Evolutionary conservation across 2,329 filamentous ascomycete genomes (phyloP).

Genomic region (Rutstroemia sp.): DNA sequence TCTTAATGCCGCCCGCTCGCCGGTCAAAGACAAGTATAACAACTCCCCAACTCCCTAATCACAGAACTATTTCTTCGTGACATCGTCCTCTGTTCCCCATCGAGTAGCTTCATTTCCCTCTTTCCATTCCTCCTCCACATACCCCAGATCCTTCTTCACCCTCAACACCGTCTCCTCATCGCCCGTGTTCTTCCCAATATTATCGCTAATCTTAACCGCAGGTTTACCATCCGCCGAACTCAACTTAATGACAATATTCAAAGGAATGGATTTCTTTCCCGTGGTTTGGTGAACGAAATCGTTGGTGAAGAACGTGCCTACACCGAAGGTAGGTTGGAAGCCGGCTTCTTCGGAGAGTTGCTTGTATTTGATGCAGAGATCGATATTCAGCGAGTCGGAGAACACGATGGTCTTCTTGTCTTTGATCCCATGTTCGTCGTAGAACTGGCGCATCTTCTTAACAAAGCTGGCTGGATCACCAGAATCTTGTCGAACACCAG

Average conservation of each 20-base stretch:
- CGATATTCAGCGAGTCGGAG: conserved; percentile 89
- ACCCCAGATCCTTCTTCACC: conserved; percentile 81
- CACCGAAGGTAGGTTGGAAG: conserved; percentile 83
- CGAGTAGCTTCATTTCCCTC: conserved; percentile 76
- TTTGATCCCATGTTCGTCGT: conserved; percentile 49
- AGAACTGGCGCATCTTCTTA: conserved; percentile 46
- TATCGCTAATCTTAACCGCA: conserved; percentile 89
- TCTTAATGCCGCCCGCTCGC: background rate
- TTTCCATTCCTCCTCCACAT: conserved; percentile 76
- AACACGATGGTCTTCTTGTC: conserved; percentile 89
- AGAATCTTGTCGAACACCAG: conserved; percentile 64
- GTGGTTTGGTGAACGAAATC: conserved; percentile 72
- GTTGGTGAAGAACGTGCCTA: conserved; percentile 94
- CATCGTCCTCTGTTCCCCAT: conserved; percentile 56
- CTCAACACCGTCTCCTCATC: conserved; percentile 69
- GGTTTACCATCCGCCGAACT: conserved; percentile 73
- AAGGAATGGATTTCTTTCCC: conserved; percentile 74
- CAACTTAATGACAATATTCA: conserved; percentile 98
- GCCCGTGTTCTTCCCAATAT: conserved; percentile 86
- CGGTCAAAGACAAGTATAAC: background rate
- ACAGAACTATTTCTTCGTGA: conserved; percentile 1
- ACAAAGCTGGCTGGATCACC: conserved; percentile 63
- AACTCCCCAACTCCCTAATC: background rate
- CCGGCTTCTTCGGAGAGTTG: conserved; percentile 69
- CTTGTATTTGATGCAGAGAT: conserved; percentile 87